These are phyloP conservation scores for Citeromyces nyonsensis DNA, from an alignment of 805 yeast genomes.

Conservation along the genomic window DNA sequence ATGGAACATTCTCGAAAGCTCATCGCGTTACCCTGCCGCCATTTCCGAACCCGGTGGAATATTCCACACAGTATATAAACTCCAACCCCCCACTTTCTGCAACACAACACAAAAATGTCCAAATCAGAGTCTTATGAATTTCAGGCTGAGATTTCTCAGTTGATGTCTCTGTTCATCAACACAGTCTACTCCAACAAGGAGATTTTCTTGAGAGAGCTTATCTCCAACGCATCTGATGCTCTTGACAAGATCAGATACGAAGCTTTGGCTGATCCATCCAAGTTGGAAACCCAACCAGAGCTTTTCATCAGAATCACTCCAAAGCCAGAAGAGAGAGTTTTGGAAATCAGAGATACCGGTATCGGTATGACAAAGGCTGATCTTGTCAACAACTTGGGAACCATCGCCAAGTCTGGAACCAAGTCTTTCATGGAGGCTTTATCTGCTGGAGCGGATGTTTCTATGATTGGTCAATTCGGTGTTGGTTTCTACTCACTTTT, in stretches of 20 bases:
- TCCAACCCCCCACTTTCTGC: too few relatives aligned
- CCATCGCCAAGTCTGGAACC: slow-evolving; percentile 99
- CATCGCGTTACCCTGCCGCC: slow-evolving; percentile 1
- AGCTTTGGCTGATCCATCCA: slow-evolving; percentile 82
- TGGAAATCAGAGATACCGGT: slow-evolving; percentile 98
- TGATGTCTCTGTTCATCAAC: slow-evolving; percentile 99
- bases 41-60: neutral
- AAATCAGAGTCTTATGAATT: slow-evolving; percentile 80
- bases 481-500: slow-evolving; percentile 99
- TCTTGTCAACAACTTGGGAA: slow-evolving; percentile 97
- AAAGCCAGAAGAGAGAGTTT: slow-evolving; percentile 80
- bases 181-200: slow-evolving; percentile 99
- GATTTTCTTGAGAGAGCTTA: slow-evolving; percentile 96
- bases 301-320: slow-evolving; percentile 96
- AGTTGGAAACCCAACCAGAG: slow-evolving; percentile 90
- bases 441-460: slow-evolving; percentile 98
- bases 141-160: slow-evolving; percentile 99
- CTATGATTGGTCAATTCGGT: slow-evolving; percentile 99
- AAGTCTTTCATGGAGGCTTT: slow-evolving; percentile 99
- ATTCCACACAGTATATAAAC: neutral
- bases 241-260: slow-evolving; percentile 96
- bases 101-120: slow-evolving; percentile 8
- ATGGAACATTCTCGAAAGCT: too few relatives aligned
- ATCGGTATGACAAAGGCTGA: slow-evolving; percentile 99
- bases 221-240: slow-evolving; percentile 98